Evolutionary conservation across 2,329 filamentous ascomycete genomes (phyloP).

Genomic region (Piedraia hortae): DNA sequence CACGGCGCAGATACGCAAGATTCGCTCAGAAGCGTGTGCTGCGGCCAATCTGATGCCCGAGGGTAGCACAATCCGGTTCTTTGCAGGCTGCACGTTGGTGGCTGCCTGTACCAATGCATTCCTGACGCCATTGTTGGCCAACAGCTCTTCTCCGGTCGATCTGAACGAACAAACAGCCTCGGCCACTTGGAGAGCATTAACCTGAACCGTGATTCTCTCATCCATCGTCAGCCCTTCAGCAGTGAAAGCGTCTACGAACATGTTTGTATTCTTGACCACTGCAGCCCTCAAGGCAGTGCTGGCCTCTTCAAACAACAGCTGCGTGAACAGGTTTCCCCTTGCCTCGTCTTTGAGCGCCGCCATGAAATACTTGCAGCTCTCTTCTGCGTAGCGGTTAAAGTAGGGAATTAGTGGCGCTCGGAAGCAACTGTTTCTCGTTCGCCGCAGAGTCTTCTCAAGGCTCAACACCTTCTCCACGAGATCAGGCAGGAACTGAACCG

Average conservation of each 20-base stretch:
- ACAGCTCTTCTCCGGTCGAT: slow-evolving; percentile 38
- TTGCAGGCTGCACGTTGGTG: slow-evolving; percentile 49
- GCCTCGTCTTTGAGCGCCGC: slow-evolving; percentile 55
- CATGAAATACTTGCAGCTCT: slow-evolving; percentile 61
- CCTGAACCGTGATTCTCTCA: slow-evolving; percentile 45
- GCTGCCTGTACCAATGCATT: slow-evolving; percentile 33
- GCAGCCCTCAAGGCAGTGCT: slow-evolving; percentile 49
- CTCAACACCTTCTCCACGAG: slow-evolving; percentile 77
- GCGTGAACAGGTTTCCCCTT: slow-evolving; percentile 74
- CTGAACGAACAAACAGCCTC: slow-evolving; percentile 46
- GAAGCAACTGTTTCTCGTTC: slow-evolving; percentile 81
- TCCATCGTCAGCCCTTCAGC: slow-evolving; percentile 26
- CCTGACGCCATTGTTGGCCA: slow-evolving; percentile 29
- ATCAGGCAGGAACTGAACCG: slow-evolving; percentile 70
- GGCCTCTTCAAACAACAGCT: slow-evolving; percentile 49
- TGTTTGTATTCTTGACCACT: slow-evolving; percentile 44
- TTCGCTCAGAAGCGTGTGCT: slow-evolving; percentile 66
- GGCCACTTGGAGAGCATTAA: slow-evolving; percentile 71
- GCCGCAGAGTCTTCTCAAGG: slow-evolving; percentile 55
- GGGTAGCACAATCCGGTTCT: slow-evolving; percentile 41
- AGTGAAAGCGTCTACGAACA: slow-evolving; percentile 35
- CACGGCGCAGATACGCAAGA: slow-evolving; percentile 61
- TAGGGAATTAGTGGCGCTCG: slow-evolving; percentile 74
- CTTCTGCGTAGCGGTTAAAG: slow-evolving; percentile 72
- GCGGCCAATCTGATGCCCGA: slow-evolving; percentile 52